These are phyloP conservation scores for Salisapilia sapeloensis DNA, from an alignment of 352 stramenopile genomes.

Conservation along the genomic window DNA sequence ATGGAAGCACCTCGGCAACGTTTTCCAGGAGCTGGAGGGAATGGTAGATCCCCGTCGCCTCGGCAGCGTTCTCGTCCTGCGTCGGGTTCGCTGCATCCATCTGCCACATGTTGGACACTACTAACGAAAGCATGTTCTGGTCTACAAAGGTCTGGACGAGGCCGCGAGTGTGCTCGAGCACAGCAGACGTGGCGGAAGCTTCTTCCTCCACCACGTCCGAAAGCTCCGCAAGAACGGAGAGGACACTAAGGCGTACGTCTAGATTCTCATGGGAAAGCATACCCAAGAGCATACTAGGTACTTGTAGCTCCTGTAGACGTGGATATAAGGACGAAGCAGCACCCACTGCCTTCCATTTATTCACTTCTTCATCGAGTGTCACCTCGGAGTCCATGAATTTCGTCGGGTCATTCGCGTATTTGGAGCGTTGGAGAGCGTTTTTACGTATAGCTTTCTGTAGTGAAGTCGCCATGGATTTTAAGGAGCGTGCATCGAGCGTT, in stretches of 20 bases:
- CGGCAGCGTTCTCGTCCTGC: constrained; percentile 31
- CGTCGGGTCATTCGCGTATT: constrained; percentile 48
- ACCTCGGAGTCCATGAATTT: constrained; percentile 81
- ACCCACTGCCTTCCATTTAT: constrained; percentile 33
- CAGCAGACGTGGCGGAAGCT: constrained; percentile 5
- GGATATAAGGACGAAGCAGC: constrained; percentile 35
- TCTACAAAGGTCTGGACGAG: constrained; percentile 41
- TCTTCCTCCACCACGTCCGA: constrained; percentile 49
- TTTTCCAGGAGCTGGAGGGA: constrained; percentile 74
- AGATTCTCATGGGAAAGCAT: constrained; percentile 73
- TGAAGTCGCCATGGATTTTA: constrained; percentile 50
- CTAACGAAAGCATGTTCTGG: constrained; percentile 30
- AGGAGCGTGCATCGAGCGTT: constrained; percentile 38
- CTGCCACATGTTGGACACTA: constrained; percentile 27
- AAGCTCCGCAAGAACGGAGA: constrained; percentile 43
- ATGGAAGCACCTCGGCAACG: constrained; percentile 37
- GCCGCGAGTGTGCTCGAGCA: constrained; percentile 17
- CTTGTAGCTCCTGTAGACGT: constrained; percentile 37
- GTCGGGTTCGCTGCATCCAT: constrained; percentile 6
- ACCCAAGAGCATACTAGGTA: constrained; percentile 46
- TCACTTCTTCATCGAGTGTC: constrained; percentile 30
- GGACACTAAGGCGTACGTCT: constrained; percentile 39
- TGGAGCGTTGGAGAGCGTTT: constrained; percentile 68
- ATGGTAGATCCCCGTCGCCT: constrained; percentile 52
- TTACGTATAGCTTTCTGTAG: constrained; percentile 55